Evolutionary conservation across 768 basidiomycete genomes (phyloP).

Genomic region (Suillus cothurnatus): DNA sequence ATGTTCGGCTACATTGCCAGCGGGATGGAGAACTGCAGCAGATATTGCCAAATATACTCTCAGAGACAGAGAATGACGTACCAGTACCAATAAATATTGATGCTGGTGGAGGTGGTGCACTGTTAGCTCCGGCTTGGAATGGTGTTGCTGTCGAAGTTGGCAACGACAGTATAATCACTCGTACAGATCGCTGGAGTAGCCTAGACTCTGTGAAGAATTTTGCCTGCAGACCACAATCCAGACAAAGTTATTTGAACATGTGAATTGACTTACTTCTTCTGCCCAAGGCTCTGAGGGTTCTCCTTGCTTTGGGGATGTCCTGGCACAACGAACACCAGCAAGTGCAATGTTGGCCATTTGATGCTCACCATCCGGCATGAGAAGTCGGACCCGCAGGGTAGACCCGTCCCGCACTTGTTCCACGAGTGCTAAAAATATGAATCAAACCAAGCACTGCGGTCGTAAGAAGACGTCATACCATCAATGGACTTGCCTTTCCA

Average conservation of each 20-base stretch:
- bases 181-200: constrained; percentile 78
- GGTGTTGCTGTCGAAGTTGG: constrained; percentile 80
- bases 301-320: constrained; percentile 68
- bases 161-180: constrained; percentile 76
- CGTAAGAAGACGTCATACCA: constrained; percentile 46
- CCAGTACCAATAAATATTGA: constrained; percentile 90
- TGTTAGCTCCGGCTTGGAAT: constrained; percentile 62
- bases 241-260: constrained; percentile 14
- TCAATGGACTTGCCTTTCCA: constrained; percentile 93
- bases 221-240: constrained; percentile 53
- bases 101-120: constrained; percentile 60
- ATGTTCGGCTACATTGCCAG: constrained; percentile 92
- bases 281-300: constrained; percentile 82
- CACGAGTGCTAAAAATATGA: constrained; percentile 66
- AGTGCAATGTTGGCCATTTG: constrained; percentile 86
- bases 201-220: constrained; percentile 93
- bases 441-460: not conserved
- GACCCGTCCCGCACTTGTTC: constrained; percentile 94
- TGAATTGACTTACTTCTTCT: constrained; percentile 70
- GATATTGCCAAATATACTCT: constrained; percentile 3
- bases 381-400: constrained; percentile 82
- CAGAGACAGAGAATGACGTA: constrained; percentile 30
- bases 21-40: constrained; percentile 77
- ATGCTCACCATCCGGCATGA: constrained; percentile 88
- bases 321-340: constrained; percentile 79